Evolutionary conservation across 148 eudicot genomes (phyloP).

Genomic region (Polygonum maritimum): DNA sequence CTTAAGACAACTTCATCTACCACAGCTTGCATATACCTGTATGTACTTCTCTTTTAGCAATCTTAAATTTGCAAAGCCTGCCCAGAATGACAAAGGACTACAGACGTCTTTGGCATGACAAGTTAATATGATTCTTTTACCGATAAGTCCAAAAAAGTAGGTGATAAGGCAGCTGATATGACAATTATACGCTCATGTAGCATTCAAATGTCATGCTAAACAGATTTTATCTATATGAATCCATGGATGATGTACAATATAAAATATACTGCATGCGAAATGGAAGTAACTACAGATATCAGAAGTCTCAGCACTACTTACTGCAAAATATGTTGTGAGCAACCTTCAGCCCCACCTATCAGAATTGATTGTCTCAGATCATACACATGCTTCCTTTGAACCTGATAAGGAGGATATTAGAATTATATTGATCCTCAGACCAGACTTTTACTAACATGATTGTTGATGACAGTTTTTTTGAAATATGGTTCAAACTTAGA

Average conservation of each 20-base stretch:
- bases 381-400: constrained; percentile 94
- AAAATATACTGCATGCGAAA: not conserved
- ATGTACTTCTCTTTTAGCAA: not conserved
- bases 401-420: constrained; percentile 30
- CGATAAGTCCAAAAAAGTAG: not conserved
- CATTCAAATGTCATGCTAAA: not conserved
- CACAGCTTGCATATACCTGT: constrained; percentile 98
- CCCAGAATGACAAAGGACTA: not conserved
- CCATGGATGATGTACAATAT: not conserved
- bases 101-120: not conserved
- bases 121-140: not conserved
- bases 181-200: not conserved
- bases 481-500: not conserved
- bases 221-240: not conserved
- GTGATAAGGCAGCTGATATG: not conserved
- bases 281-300: not conserved
- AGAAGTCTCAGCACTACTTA: constrained; percentile 27
- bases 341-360: constrained; percentile 75
- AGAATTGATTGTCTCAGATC: constrained; percentile 80
- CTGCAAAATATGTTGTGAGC: constrained; percentile 76
- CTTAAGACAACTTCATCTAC: constrained; percentile 63
- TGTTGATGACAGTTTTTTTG: not conserved
- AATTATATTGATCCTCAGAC: not conserved
- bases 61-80: not conserved
- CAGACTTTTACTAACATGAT: not conserved